These are phyloP conservation scores for Paraleonurus japonicus DNA, from an alignment of 257 asterid species.

Conservation along the genomic window DNA sequence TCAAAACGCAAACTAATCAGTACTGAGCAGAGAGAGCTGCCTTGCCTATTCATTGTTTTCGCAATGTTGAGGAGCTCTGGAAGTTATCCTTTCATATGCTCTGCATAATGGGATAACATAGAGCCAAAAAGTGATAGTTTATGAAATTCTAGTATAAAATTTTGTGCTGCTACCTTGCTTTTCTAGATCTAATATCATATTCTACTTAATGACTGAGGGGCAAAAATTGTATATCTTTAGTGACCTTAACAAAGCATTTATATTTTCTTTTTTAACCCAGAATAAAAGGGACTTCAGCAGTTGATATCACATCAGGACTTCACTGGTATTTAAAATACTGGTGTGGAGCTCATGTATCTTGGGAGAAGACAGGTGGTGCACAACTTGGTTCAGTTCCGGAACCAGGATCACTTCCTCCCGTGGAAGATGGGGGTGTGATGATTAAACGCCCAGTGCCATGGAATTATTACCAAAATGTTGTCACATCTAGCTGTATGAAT, in stretches of 20 bases:
- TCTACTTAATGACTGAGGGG: background rate
- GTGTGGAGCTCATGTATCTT: slow-evolving; percentile 94
- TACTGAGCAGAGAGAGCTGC: background rate
- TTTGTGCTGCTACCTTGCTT: background rate
- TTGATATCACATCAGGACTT: slow-evolving; percentile 85
- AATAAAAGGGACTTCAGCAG: slow-evolving; percentile 86
- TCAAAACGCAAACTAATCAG: background rate
- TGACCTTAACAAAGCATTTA: background rate
- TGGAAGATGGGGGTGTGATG: slow-evolving; percentile 53
- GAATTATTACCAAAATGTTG: slow-evolving; percentile 98
- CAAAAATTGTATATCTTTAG: background rate
- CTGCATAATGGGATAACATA: background rate
- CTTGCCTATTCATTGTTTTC: background rate
- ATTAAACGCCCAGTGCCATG: slow-evolving; percentile 84
- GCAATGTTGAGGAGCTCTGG: background rate
- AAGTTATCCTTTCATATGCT: background rate
- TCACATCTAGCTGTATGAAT: slow-evolving; percentile 95
- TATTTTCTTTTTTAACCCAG: slow-evolving; percentile 30
- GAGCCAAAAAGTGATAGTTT: background rate
- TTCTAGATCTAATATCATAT: slow-evolving; percentile 7
- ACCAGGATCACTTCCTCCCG: slow-evolving; percentile 78
- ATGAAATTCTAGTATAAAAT: background rate
- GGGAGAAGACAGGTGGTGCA: slow-evolving; percentile 95
- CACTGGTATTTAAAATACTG: slow-evolving; percentile 92
- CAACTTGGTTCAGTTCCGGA: slow-evolving; percentile 82